phyloP scores from a whole-genome alignment of 441 rosid species.

The Pelargonium myrrhifolium region DNA sequence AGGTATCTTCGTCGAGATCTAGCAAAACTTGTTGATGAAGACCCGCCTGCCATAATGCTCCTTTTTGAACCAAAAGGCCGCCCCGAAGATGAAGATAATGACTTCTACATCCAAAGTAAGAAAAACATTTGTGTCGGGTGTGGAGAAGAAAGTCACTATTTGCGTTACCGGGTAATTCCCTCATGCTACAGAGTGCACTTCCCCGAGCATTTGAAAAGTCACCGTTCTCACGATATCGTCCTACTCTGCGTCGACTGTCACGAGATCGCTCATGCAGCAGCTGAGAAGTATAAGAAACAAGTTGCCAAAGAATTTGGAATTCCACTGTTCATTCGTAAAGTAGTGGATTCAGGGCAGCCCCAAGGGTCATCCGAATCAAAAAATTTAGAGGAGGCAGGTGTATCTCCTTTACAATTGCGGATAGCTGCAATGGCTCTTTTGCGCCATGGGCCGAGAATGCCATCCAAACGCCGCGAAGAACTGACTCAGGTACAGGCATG shows the following conservation, averaged over 20 bases:
- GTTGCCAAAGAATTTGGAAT: constrained; percentile 70
- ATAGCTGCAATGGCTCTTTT: constrained; percentile 94
- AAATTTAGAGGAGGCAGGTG: constrained; percentile 52
- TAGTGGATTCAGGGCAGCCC: constrained; percentile 47
- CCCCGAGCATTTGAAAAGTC: constrained; percentile 96
- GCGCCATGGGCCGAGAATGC: constrained; percentile 81
- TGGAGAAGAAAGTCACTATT: constrained; percentile 88
- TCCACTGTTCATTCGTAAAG: constrained; percentile 79
- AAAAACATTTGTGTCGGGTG: constrained; percentile 88
- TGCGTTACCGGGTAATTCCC: constrained; percentile 87
- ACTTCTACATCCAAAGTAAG: constrained; percentile 89
- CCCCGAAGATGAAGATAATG: constrained; percentile 95
- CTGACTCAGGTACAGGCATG: constrained; percentile 45
- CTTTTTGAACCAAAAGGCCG: constrained; percentile 94
- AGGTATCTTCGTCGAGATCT: constrained; percentile 78
- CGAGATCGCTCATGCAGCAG: constrained; percentile 90
- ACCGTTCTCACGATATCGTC: constrained; percentile 96
- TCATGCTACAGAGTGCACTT: constrained; percentile 95
- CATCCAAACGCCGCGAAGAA: constrained; percentile 63
- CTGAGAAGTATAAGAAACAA: constrained; percentile 77
- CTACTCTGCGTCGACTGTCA: constrained; percentile 97
- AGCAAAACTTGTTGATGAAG: constrained; percentile 71
- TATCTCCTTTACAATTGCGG: constrained; percentile 78
- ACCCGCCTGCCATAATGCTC: constrained; percentile 82
- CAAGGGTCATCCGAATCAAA: constrained; percentile 32